Percentiles rank a stretch among this genome's conserved stretches.
Evolutionary conservation across 1,284 basidiomycete species (phyloP).

Genomic region (Rhodotorula sp.): DNA sequence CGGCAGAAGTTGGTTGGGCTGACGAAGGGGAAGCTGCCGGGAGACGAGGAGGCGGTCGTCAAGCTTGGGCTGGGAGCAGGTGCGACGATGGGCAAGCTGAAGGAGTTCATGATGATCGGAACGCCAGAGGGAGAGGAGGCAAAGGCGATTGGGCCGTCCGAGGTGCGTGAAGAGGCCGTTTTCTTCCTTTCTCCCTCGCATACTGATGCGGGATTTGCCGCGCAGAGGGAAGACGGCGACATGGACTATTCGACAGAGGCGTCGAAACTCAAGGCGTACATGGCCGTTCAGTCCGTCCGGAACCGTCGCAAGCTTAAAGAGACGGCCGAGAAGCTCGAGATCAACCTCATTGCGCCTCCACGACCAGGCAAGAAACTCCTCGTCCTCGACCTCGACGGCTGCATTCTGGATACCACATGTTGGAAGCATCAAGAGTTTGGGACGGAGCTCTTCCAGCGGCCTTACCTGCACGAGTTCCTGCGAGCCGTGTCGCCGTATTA

Average conservation of each 20-base stretch:
- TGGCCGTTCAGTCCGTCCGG: constrained; percentile 53
- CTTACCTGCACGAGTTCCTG: constrained; percentile 78
- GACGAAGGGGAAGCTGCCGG: constrained; percentile 76
- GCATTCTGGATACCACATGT: constrained; percentile 44
- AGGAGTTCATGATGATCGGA: constrained; percentile 73
- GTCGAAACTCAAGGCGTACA: constrained; percentile 11
- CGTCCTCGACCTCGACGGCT: constrained; percentile 80
- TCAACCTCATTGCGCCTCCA: constrained; percentile 62
- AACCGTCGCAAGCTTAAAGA: constrained; percentile 71
- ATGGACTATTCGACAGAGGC: constrained; percentile 53
- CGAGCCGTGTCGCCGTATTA: constrained; percentile 73
- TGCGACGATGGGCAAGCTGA: constrained; percentile 55
- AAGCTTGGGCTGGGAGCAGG: constrained; percentile 13
- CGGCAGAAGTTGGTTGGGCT: constrained; percentile 86
- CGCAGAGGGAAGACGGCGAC: constrained; percentile 69
- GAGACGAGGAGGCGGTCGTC: constrained; percentile 67
- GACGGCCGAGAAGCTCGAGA: constrained; percentile 60
- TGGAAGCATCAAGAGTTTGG: constrained; percentile 36
- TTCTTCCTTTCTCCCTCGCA: too few relatives aligned
- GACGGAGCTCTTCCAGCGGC: constrained; percentile 64
- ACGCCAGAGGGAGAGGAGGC: constrained; percentile 78
- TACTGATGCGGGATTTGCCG: too few relatives aligned
- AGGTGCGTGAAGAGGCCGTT: background rate
- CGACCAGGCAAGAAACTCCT: constrained; percentile 73
- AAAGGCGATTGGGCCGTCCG: constrained; percentile 62